Evolutionary conservation across 352 stramenopile genomes (phyloP).

Genomic region (Phytopythium montanum): DNA sequence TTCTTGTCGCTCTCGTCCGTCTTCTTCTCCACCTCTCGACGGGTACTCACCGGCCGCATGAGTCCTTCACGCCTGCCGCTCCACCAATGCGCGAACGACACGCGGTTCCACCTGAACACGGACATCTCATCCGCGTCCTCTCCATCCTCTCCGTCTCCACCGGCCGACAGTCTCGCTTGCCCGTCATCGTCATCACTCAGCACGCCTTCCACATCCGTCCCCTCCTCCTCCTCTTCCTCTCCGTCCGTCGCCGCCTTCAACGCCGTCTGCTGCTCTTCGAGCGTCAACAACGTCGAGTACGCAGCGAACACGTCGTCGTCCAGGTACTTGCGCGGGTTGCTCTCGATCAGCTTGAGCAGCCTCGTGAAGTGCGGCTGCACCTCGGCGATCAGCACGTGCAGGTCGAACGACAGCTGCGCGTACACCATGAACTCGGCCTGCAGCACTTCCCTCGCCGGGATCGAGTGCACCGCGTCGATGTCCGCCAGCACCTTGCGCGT

Average conservation of each 20-base stretch:
- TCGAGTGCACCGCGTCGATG: constrained; percentile 75
- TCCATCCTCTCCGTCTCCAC: constrained; percentile 9
- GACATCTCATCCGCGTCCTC: constrained; percentile 22
- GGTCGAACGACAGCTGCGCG: constrained; percentile 84
- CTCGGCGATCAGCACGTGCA: constrained; percentile 80
- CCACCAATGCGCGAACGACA: constrained; percentile 83
- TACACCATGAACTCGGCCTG: constrained; percentile 90
- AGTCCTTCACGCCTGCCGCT: constrained; percentile 27
- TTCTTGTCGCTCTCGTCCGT: not conserved
- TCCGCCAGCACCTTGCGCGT: constrained; percentile 72
- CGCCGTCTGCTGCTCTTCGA: constrained; percentile 49
- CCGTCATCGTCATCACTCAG: constrained; percentile 69
- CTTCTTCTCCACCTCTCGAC: not conserved
- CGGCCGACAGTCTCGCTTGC: constrained; percentile 10
- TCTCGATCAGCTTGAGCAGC: constrained; percentile 82
- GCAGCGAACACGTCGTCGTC: constrained; percentile 81
- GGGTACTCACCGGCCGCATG: not conserved
- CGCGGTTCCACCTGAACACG: constrained; percentile 66
- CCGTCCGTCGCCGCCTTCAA: not conserved
- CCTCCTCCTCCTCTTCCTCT: constrained; percentile 34
- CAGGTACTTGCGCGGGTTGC: constrained; percentile 87
- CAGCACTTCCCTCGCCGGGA: constrained; percentile 82
- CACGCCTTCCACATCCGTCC: constrained; percentile 59
- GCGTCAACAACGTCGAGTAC: constrained; percentile 68
- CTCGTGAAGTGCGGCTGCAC: constrained; percentile 87